phyloP scores from a whole-genome alignment of 169 alveolate genomes.

The Babesia ovis region DNA sequence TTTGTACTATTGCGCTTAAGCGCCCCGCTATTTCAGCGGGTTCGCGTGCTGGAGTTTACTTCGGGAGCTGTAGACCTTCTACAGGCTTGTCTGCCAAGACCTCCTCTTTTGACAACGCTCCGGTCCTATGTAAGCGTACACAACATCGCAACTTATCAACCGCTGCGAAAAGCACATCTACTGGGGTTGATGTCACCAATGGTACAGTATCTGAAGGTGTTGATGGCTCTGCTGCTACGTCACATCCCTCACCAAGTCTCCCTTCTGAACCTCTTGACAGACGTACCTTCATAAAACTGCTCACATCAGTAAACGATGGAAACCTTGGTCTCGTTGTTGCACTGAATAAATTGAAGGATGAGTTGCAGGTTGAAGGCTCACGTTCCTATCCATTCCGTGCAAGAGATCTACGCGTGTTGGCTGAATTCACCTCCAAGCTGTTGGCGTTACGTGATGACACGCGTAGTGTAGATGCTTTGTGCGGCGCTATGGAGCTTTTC shows the following conservation, averaged over 20 bases:
- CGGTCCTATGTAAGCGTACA: not conserved
- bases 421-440: slow-evolving; percentile 25
- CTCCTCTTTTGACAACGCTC: not conserved
- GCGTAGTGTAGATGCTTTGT: not conserved
- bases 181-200: not conserved
- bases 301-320: slow-evolving; percentile 15
- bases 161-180: not conserved
- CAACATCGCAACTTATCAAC: slow-evolving; percentile 8
- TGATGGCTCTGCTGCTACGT: not conserved
- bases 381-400: slow-evolving; percentile 32
- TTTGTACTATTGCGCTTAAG: not conserved
- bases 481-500: slow-evolving; percentile 17
- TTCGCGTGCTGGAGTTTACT: not conserved
- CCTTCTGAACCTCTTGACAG: not conserved
- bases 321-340: slow-evolving; percentile 5
- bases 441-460: slow-evolving; percentile 11
- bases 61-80: slow-evolving; percentile 1
- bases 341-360: slow-evolving; percentile 37
- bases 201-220: not conserved
- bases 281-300: slow-evolving; percentile 11
- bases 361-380: slow-evolving; percentile 21
- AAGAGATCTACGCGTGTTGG: slow-evolving; percentile 26
- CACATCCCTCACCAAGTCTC: not conserved
- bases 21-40: not conserved
- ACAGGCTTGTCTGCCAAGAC: not conserved